Evolutionary conservation across 2,329 filamentous ascomycete species (phyloP), one percentile per base, ranked within the genome.

Genomic region (Fusarium xyrophilum): DNA sequence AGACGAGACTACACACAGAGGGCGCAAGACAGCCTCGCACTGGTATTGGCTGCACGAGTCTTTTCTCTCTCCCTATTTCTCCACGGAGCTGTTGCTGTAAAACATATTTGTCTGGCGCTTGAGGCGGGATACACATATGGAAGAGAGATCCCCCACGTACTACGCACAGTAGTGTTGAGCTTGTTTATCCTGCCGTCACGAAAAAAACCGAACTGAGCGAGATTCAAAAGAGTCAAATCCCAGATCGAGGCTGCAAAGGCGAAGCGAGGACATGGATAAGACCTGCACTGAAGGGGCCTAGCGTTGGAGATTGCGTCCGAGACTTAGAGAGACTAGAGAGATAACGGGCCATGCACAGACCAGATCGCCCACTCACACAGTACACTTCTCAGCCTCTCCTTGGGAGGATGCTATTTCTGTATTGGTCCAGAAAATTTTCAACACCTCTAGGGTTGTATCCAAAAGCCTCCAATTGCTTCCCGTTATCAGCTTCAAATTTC

Each of bases 321-420:
- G 25, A 7, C 25, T 6, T 6, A 64, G 23, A 57, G 42, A 70
- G 67, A 70, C 25, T 6, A 64, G 23, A 57, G 42, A 70, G 67
- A 70, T 70, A 70, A 70, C 66, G 56, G 47, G 44, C 38, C 32
- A 38, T 46, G 67, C 67, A 70, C 67, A 66, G 67, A 56, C 67
- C 63, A 70, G 40, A 56, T 63, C 65, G 51, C 51, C 63, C 60
- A 69, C 66, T 57, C 66, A 66, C 66, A n/a, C n/a, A n/a, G n/a
- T n/a, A n/a, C n/a, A 68, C 62, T 56, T 33, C 23, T 53, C 56
- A 60, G 48, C 48, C 57, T 50, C 48, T 42, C 48, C 25, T 27
- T 30, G 4, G 32, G 23, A 21, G 32, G 23, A 21, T 39, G 47
- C 65, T 63, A 58, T 54, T 65, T 68, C 42, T 68, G 65, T 54